Evolutionary conservation across 805 yeast genomes (phyloP), one percentile per base, ranked within the genome.

Genomic region (Kazachstania taianensis): DNA sequence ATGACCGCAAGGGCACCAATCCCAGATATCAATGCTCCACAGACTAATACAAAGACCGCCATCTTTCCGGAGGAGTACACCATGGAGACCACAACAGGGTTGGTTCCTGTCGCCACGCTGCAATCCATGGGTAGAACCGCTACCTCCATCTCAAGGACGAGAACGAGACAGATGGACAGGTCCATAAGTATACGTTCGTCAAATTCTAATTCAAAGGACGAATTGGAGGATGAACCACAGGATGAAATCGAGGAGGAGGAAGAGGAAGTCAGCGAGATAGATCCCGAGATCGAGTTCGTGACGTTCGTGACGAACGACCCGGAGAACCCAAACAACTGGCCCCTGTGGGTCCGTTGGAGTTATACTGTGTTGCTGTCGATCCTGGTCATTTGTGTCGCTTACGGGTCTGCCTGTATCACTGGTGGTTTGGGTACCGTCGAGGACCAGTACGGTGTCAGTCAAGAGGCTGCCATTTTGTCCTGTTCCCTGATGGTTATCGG

Each of bases 61-160:
- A 78, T 85, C 24, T 86, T 86, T 67, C 96, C 96, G 7, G 96
- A 86, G 65, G 95, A 86, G 55, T 86, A 83, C 56, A 81, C 86
- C 5, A 45, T 86, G 57, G 96, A 86, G 64, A 86, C 96, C 0
- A 70, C 71, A 36, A 83, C 95, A 5, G 96, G 96, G 43, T 65
- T 86, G 37, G 96, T 86, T 10, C 92, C 89, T 2, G 82, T 78
- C 1, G 63, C 74, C 29, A 80, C 94, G 1, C 64, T 85, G 46
- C 80, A 71, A 31, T 66, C 70, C 7, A 42, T 83, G 23, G 92
- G 94, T 24, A 71, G 92, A 53, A 58, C 63, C 1, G 42, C 53
- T 6, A 43, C 62, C 2, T 52, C 59, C 8, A 42, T 64, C 14
- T 50, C 62, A 13, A 54, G 62, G 36, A 58, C 66, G 2, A 55